A percentile compares a stretch with the other conserved stretches of the same genome.
Conservation (phyloP, 306 rosid species). For the Comarum palustre region DNA sequence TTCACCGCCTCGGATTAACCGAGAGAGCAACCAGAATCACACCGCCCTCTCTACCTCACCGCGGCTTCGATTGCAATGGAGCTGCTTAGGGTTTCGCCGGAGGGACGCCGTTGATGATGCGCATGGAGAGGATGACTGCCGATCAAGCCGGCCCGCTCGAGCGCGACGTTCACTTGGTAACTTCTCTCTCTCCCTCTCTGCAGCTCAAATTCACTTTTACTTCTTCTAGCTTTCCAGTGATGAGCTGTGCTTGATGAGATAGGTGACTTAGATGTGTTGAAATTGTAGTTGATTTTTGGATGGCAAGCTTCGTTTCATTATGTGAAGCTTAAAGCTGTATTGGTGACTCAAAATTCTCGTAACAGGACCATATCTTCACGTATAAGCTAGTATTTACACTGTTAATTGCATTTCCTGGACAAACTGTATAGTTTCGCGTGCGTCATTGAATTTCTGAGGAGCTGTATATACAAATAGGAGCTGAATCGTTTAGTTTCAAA, state of each 20-base stretch:
- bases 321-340: background rate
- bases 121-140: slow-evolving; percentile 22
- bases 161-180: slow-evolving; percentile 32
- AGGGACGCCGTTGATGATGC: slow-evolving; percentile 8
- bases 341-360: background rate
- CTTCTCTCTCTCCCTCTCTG: background rate
- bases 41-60: background rate
- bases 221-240: background rate
- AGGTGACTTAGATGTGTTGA: background rate
- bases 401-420: background rate
- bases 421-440: background rate
- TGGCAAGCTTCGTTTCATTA: background rate
- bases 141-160: slow-evolving; percentile 31
- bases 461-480: background rate
- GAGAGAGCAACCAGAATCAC: slow-evolving; percentile 10
- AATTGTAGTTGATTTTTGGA: background rate
- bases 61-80: slow-evolving; percentile 5
- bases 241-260: background rate
- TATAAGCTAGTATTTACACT: background rate
- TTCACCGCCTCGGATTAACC: slow-evolving; percentile 19
- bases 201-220: background rate
- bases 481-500: background rate
- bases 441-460: background rate
- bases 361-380: background rate
- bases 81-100: slow-evolving; percentile 20